Evolutionary conservation across 1,139 yeast species (phyloP).

Genomic region (Geotrichum histeridarum): DNA sequence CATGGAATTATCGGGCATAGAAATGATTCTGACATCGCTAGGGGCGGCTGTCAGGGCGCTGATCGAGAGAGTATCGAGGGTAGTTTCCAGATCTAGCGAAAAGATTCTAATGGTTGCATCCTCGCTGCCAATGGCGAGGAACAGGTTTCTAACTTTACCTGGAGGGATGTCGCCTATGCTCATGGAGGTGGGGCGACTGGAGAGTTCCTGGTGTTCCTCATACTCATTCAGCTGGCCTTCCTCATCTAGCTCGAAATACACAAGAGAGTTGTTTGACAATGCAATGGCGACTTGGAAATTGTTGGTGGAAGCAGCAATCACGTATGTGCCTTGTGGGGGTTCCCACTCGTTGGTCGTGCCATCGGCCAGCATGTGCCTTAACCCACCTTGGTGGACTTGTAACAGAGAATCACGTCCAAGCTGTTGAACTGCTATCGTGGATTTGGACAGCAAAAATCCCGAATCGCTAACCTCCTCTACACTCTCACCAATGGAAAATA

Average conservation of each 20-base stretch:
- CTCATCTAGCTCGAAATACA: slow-evolving; percentile 75
- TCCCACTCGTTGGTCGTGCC: slow-evolving; percentile 59
- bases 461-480: slow-evolving; percentile 74
- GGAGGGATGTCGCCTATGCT: slow-evolving; percentile 52
- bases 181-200: slow-evolving; percentile 47
- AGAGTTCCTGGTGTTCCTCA: slow-evolving; percentile 55
- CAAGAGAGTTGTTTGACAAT: slow-evolving; percentile 65
- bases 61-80: slow-evolving; percentile 57
- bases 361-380: slow-evolving; percentile 53
- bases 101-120: slow-evolving; percentile 69
- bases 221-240: slow-evolving; percentile 66
- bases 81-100: slow-evolving; percentile 58
- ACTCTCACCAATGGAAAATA: slow-evolving; percentile 70
- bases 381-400: slow-evolving; percentile 71
- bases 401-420: slow-evolving; percentile 60
- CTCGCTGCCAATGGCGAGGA: slow-evolving; percentile 63
- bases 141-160: slow-evolving; percentile 49
- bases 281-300: slow-evolving; percentile 65
- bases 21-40: slow-evolving; percentile 45
- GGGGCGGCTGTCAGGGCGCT: slow-evolving; percentile 66
- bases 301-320: slow-evolving; percentile 58
- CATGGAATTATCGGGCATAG: slow-evolving; percentile 34
- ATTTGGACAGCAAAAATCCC: slow-evolving; percentile 50
- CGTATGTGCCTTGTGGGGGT: slow-evolving; percentile 73
- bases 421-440: slow-evolving; percentile 66